Percentiles rank a stretch among this genome's conserved stretches.
Conservation (phyloP, 176 grass and related monocot genomes). For the Paspalum notatum region DNA sequence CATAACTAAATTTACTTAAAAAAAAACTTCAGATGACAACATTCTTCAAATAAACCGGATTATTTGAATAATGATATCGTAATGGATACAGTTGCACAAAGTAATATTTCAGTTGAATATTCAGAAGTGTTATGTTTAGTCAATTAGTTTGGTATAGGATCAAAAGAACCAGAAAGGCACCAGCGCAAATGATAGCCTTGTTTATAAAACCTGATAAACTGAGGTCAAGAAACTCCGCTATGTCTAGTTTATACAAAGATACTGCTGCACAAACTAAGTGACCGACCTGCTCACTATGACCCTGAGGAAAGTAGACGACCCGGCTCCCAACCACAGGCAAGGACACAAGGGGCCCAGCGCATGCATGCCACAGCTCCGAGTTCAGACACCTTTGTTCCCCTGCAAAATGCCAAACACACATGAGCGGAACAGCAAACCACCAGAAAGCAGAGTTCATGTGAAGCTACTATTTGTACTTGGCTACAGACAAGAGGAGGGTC, state of each 20-base stretch:
- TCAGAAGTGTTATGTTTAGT: not conserved
- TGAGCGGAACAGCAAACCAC: conserved; percentile 47
- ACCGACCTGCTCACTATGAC: conserved; percentile 92
- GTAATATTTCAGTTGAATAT: not conserved
- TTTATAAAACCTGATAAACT: conserved; percentile 22
- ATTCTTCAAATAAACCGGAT: conserved; percentile 4
- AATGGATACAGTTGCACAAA: not conserved
- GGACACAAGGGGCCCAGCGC: conserved; percentile 95
- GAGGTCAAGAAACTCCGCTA: conserved; percentile 32
- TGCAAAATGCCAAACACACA: conserved; percentile 68
- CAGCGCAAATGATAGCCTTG: not conserved
- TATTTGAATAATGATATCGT: not conserved
- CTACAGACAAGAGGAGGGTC: conserved; percentile 37
- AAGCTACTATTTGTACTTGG: conserved; percentile 50
- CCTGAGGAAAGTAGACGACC: conserved; percentile 96
- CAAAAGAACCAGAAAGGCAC: conserved; percentile 28
- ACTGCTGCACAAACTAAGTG: conserved; percentile 19
- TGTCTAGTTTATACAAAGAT: conserved; percentile 27
- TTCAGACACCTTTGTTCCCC: conserved; percentile 95
- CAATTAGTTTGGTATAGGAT: not conserved
- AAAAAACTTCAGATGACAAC: conserved; percentile 1
- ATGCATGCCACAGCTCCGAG: conserved; percentile 99
- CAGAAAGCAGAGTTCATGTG: conserved; percentile 54
- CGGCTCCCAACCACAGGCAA: conserved; percentile 82
- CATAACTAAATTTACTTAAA: conserved; percentile 10